phyloP scores from a whole-genome alignment of 2,329 filamentous ascomycete genomes.

The Kalaharituber pfeilii region DNA sequence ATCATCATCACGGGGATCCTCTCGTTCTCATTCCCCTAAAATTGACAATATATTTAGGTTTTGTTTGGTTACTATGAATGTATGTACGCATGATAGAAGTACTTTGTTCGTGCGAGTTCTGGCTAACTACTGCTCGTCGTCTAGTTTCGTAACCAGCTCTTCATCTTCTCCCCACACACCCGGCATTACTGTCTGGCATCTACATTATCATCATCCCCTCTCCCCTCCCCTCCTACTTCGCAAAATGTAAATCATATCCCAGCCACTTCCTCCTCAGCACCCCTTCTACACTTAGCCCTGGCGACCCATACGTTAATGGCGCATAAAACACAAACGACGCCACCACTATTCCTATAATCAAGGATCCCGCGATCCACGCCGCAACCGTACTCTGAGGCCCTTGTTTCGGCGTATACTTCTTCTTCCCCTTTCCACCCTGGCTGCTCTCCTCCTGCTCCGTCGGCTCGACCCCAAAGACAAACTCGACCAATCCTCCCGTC shows the following conservation, averaged over 20 bases:
- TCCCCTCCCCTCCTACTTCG: conserved; percentile 47
- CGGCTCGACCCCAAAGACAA: conserved; percentile 84
- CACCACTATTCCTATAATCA: conserved; percentile 49
- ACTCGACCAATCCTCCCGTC: conserved; percentile 79
- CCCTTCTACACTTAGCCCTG: conserved; percentile 61
- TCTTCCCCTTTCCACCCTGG: conserved; percentile 32
- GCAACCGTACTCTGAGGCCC: conserved; percentile 53
- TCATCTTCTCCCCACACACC: no score
- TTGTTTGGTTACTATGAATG: no score
- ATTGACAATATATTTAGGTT: no score
- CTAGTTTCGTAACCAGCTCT: no score
- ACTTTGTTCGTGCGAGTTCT: no score
- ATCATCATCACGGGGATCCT: no score
- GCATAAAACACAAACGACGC: conserved; percentile 69
- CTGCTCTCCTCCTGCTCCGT: conserved; percentile 38
- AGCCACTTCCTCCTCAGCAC: conserved; percentile 84
- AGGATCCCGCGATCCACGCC: conserved; percentile 59
- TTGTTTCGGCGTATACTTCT: conserved; percentile 32
- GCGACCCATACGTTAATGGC: conserved; percentile 86
- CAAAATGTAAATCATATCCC: conserved; percentile 94
- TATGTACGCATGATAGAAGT: no score
- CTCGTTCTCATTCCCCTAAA: no score
- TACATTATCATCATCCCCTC: not conserved
- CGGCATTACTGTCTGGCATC: no score
- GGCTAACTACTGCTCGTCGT: no score